Base-by-base conservation (phyloP, 2,329 filamentous ascomycete species). In the Penicillium sp. region DNA sequence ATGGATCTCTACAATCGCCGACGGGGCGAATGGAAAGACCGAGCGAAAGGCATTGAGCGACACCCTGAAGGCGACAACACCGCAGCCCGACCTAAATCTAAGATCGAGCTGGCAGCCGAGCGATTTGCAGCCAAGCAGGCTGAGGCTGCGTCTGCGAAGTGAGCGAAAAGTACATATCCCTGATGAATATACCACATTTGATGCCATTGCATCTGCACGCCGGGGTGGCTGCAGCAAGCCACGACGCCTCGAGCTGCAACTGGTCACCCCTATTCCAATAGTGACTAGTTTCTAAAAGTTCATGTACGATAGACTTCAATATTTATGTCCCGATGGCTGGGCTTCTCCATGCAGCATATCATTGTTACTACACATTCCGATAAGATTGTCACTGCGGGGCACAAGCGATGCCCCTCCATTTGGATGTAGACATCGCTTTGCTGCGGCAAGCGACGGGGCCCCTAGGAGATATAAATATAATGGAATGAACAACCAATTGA, bases 1-100 rank as follows among this genome's bases (percentile, higher is more conserved):
- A 86, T 90, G 82, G 87, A 90, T 69, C 70, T 87, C 5, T 90
- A 86, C 70, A 87, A 85, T 65, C 76, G 85, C 23, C 75, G 80
- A 46, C 75, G 83, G 33, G 76, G 74, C 5, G 85, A 88, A 49
- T 90, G 87, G 87, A 77, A 85, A 51, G 77, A 76, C 50, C 79
- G 83, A 59, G 82, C 81, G 9, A 85, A 85, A 41, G 82, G 81
- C 27, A 54, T 75, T 42, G 72, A 76, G 18, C 60, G 62, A 50
- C 53, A 67, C 42, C 48, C 50, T 21, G 52, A 55, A 20, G 43
- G 41, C 26, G 51, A 40, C 45, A 58, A 64, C 36, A 42, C 51
- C n/a, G 62, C 52, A 37, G 60, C 66, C 46, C 66, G 66, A 21
- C 69, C 71, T 44, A 82, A 80, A 66, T 80, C 78, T 8, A 73